Percentiles rank a stretch among this genome's conserved stretches.
These are phyloP conservation scores for Aspergillus sp. DNA, from an alignment of 2,329 filamentous ascomycete species.

Conservation along the genomic window DNA sequence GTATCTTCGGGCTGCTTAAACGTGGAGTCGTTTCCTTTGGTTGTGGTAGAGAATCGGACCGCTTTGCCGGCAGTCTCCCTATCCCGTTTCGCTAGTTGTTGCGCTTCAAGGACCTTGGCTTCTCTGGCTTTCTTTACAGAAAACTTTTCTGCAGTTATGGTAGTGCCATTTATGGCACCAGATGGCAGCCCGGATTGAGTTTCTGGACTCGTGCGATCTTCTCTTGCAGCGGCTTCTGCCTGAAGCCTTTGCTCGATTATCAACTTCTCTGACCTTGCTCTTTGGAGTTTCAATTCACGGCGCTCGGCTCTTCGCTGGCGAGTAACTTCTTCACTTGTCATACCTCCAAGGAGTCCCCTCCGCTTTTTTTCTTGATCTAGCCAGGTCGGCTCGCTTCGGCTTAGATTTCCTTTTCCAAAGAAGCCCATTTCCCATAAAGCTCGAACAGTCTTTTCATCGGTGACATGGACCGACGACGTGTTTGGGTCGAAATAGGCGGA, in stretches of 20 bases:
- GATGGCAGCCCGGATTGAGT: constrained; percentile 15
- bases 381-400: constrained; percentile 94
- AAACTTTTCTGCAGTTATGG: constrained; percentile 30
- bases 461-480: constrained; percentile 81
- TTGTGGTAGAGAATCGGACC: constrained; percentile 68
- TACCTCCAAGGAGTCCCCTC: constrained; percentile 60
- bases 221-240: constrained; percentile 48
- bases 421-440: constrained; percentile 96
- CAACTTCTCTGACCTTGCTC: constrained; percentile 83
- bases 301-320: constrained; percentile 75
- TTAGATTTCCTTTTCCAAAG: constrained; percentile 90
- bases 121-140: constrained; percentile 36
- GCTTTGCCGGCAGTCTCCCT: constrained; percentile 51
- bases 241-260: constrained; percentile 71
- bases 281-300: constrained; percentile 81
- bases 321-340: constrained; percentile 82
- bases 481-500: constrained; percentile 76
- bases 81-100: constrained; percentile 18
- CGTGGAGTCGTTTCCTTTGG: constrained; percentile 63
- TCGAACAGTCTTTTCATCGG: constrained; percentile 70
- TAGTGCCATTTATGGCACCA: constrained; percentile 18
- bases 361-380: constrained; percentile 76
- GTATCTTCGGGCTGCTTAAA: constrained; percentile 15
- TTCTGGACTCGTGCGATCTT: constrained; percentile 20
- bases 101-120: constrained; percentile 26